Base-by-base conservation (phyloP, 352 stramenopile genomes). In the Phytophthora litchii region DNA sequence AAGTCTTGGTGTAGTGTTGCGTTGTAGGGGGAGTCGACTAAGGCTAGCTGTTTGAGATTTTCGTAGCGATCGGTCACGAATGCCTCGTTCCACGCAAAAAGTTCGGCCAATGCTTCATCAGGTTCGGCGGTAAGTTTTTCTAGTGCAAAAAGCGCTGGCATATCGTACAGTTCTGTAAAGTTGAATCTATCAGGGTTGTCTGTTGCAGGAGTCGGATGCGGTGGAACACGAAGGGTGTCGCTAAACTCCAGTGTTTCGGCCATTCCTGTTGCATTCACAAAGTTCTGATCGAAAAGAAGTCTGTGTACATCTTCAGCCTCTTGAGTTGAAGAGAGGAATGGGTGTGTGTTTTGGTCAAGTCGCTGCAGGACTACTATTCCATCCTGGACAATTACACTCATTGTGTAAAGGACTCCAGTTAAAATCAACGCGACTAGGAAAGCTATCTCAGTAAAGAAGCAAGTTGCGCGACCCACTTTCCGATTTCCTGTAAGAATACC, bases 21-120 rank as follows among this genome's bases (percentile, higher is more conserved):
- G 21, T 80, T 81, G 65, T 92, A 91, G 0, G 83, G 83, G 1
- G 83, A 43, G 44, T 88, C 86, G 0, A 62, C 69, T 12, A 88
- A 83, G 0, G 76, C 64, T 14, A 78, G 51, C 14, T 25, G 44
- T 41, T 64, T 37, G 0, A 89, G 60, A 31, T 60, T 41, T 3
- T 38, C 31, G 25, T 70, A 70, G 13, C 79, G 64, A 4, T 32
- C 17, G 0, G 41, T 35, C 0, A 79, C 52, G 36, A 87, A 89
- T 8, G 34, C 38, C 36, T 82, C 61, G 16, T 86, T 76, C 78
- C 76, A 91, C 0, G 55, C 64, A 74, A 89, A 91, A 10, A 89
- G 55, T 12, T 68, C 41, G 1, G 63, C 25, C 3, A 88, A 51
- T 0, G 75, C 77, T 6, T 38, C 56, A 7, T 64, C 53, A 0